Evolutionary conservation across 2,329 filamentous ascomycete species (phyloP).

Genomic region (Pseudogymnoascus sp.): DNA sequence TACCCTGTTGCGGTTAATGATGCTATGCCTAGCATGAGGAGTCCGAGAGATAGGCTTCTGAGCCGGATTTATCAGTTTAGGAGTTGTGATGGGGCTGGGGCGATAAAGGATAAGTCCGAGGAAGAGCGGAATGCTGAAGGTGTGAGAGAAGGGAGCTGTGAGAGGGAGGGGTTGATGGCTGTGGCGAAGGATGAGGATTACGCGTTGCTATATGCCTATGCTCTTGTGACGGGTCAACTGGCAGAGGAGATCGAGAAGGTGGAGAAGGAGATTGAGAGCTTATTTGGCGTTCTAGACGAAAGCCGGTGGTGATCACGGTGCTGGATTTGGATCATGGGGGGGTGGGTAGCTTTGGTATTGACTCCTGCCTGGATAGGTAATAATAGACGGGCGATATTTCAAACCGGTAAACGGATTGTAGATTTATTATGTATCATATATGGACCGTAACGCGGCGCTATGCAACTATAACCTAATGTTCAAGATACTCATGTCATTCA

Average conservation of each 20-base stretch:
- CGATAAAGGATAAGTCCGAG: conserved; percentile 22
- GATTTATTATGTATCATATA: conserved; percentile 3
- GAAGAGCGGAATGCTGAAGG: conserved; percentile 13
- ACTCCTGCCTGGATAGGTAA: background rate
- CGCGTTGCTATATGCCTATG: conserved; percentile 87
- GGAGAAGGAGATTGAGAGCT: conserved; percentile 49
- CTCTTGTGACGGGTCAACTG: conserved; percentile 57
- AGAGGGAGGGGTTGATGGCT: conserved; percentile 1
- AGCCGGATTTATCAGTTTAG: conserved; percentile 84
- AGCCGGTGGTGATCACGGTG: conserved; percentile 49
- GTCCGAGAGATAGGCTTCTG: conserved; percentile 72
- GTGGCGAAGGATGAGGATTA: conserved; percentile 69
- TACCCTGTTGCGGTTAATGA: conserved; percentile 71
- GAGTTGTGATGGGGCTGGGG: conserved; percentile 39
- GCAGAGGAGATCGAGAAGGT: conserved; percentile 55
- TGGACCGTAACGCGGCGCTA: background rate
- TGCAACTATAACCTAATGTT: conserved; percentile 1
- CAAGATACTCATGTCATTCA: background rate
- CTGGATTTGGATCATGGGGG: conserved; percentile 1
- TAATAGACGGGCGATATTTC: background rate
- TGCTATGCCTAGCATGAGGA: conserved; percentile 73
- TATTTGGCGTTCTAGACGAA: conserved; percentile 56
- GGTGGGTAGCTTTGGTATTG: background rate
- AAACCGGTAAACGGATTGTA: background rate
- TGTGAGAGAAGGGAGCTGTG: background rate